phyloP scores from a whole-genome alignment of 768 basidiomycete species.

The Termitomyces bulborhizus region DNA sequence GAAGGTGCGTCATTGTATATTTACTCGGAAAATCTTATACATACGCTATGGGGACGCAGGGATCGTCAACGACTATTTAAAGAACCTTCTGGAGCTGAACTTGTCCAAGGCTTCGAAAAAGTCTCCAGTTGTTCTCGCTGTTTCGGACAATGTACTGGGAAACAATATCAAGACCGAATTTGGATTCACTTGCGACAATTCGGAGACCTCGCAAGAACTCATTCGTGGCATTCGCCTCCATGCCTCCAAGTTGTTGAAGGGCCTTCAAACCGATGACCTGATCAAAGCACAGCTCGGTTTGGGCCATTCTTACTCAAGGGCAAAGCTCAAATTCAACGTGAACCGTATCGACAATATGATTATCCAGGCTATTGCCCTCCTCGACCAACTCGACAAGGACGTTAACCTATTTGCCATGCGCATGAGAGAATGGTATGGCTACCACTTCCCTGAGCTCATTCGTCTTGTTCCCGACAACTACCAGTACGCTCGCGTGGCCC shows the following conservation, averaged over 20 bases:
- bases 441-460: slow-evolving; percentile 97
- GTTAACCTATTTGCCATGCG: slow-evolving; percentile 99
- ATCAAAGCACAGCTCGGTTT: slow-evolving; percentile 92
- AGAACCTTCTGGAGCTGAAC: slow-evolving; percentile 82
- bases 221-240: slow-evolving; percentile 92
- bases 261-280: slow-evolving; percentile 83
- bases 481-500: slow-evolving; percentile 81
- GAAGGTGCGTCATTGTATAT: slow-evolving; percentile 61
- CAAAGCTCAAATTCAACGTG: slow-evolving; percentile 97
- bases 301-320: slow-evolving; percentile 95
- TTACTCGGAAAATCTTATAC: background rate
- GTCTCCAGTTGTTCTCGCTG: slow-evolving; percentile 65
- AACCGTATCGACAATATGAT: slow-evolving; percentile 99
- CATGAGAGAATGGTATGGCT: slow-evolving; percentile 97
- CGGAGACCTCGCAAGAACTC: slow-evolving; percentile 76
- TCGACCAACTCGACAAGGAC: slow-evolving; percentile 99
- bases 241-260: slow-evolving; percentile 83
- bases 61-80: slow-evolving; percentile 77
- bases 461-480: slow-evolving; percentile 91
- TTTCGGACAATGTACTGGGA: slow-evolving; percentile 71
- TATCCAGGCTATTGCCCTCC: slow-evolving; percentile 96
- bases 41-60: slow-evolving; percentile 37
- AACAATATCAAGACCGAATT: slow-evolving; percentile 71
- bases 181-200: slow-evolving; percentile 71
- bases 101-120: slow-evolving; percentile 72